Conservation (phyloP, 2,329 filamentous ascomycete species). For the Volutella citrinella region DNA sequence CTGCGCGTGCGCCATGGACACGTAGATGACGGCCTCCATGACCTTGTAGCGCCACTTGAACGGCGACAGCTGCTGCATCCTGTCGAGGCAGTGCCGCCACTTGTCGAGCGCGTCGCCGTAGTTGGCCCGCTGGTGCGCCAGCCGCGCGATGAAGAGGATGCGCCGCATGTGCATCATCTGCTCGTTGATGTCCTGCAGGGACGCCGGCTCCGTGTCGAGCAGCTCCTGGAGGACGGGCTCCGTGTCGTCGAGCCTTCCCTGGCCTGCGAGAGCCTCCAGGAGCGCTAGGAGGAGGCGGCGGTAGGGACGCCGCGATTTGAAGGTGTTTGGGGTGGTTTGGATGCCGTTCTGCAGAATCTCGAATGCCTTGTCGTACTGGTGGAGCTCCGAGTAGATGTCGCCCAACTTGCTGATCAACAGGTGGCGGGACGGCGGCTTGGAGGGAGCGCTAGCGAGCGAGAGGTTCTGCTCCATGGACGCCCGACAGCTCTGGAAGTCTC, state of each 20-base stretch:
- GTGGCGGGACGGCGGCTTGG: constrained; percentile 25
- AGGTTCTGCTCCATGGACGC: constrained; percentile 31
- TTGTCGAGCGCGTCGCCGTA: constrained; percentile 14
- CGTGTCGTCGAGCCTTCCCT: constrained; percentile 12
- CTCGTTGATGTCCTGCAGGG: constrained; percentile 29
- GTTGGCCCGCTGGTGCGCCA: constrained; percentile 12
- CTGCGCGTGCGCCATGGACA: constrained; percentile 28
- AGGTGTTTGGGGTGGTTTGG: constrained; percentile 7
- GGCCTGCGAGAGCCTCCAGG: constrained; percentile 23
- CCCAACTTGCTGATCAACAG: constrained; percentile 26
- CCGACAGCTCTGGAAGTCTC: constrained; percentile 26
- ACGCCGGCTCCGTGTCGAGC: constrained; percentile 13
- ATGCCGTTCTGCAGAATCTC: constrained; percentile 23
- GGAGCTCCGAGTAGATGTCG: constrained; percentile 28
- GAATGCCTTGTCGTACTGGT: constrained; percentile 19
- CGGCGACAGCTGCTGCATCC: constrained; percentile 17
- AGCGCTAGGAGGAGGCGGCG: constrained; percentile 23
- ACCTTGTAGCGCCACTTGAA: constrained; percentile 23
- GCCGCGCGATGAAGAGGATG: constrained; percentile 23
- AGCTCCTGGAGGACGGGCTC: constrained; percentile 14
- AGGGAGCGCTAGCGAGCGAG: constrained; percentile 17
- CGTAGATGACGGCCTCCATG: constrained; percentile 22
- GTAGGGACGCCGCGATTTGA: constrained; percentile 18
- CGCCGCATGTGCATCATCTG: constrained; percentile 30
- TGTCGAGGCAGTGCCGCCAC: constrained; percentile 19